These are phyloP conservation scores for Castanea mollissima DNA, from an alignment of 306 rosid species.

Conservation along the genomic window DNA sequence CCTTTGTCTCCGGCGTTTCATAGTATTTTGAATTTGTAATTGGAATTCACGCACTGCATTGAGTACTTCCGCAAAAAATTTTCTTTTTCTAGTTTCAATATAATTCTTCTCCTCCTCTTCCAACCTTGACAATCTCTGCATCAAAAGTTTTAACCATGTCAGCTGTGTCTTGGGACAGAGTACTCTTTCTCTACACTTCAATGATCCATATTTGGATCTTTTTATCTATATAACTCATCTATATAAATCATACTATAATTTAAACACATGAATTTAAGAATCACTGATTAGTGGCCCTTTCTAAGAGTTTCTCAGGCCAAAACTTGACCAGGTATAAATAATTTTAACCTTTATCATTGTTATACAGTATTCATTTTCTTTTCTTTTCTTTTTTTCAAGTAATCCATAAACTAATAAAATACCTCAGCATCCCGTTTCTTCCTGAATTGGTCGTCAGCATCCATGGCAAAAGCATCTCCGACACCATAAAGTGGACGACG, in stretches of 20 bases:
- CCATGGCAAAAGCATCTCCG: conserved; percentile 96
- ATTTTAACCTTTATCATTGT: neutral
- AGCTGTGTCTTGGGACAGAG: conserved; percentile 18
- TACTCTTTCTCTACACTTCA: conserved; percentile 4
- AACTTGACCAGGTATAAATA: neutral
- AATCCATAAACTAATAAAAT: conserved; percentile 19
- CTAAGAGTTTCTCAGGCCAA: neutral
- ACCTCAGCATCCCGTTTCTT: conserved; percentile 96
- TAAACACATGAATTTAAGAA: neutral
- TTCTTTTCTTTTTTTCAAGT: neutral
- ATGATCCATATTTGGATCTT: neutral
- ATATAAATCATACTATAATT: neutral
- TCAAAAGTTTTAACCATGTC: conserved; percentile 28
- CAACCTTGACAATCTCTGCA: conserved; percentile 91
- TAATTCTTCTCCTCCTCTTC: conserved; percentile 88
- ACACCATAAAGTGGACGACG: conserved; percentile 84
- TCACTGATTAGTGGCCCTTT: neutral
- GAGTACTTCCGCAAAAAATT: conserved; percentile 81
- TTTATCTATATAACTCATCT: neutral
- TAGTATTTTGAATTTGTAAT: conserved; percentile 89
- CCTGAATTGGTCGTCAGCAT: conserved; percentile 87
- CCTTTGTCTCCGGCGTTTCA: conserved; percentile 89
- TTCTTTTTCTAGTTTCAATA: conserved; percentile 84
- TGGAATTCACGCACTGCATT: conserved; percentile 96
- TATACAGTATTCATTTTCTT: neutral